Conservation (phyloP, 2,329 filamentous ascomycete species). For the Venturiaceae sp. region DNA sequence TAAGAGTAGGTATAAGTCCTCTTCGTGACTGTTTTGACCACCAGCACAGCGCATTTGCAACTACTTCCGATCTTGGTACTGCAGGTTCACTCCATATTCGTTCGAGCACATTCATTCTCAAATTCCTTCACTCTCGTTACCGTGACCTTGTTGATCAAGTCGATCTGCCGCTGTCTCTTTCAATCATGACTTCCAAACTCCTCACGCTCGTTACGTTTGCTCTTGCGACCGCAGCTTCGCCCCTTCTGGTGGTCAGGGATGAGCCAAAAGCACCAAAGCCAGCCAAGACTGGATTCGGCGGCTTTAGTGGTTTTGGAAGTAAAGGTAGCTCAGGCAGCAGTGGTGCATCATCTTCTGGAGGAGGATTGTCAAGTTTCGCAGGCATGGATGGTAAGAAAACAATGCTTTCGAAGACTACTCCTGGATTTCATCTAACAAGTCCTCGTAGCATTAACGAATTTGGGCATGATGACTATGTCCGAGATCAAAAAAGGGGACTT, state of each 20-base stretch:
- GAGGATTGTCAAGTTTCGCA: too few relatives aligned
- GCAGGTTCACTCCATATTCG: background rate
- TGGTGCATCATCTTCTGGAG: background rate
- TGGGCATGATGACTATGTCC: background rate
- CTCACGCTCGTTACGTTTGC: background rate
- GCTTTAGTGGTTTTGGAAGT: background rate
- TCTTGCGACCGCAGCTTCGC: background rate
- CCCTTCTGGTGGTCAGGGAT: background rate
- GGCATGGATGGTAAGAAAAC: background rate
- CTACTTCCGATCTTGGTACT: background rate
- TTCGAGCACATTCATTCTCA: background rate
- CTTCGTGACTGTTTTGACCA: too few relatives aligned
- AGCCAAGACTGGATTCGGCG: background rate
- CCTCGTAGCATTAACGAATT: background rate
- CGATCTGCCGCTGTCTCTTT: background rate
- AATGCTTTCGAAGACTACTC: background rate
- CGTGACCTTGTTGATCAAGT: background rate
- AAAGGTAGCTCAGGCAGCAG: too few relatives aligned
- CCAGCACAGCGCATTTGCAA: background rate
- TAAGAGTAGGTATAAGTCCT: background rate
- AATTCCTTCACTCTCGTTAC: background rate
- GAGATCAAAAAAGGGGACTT: constrained; percentile 1
- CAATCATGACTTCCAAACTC: background rate
- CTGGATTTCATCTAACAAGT: background rate
- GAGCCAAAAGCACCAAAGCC: background rate